These are phyloP conservation scores for Boletus rubroflammeus DNA, from an alignment of 768 basidiomycete genomes.

Conservation along the genomic window DNA sequence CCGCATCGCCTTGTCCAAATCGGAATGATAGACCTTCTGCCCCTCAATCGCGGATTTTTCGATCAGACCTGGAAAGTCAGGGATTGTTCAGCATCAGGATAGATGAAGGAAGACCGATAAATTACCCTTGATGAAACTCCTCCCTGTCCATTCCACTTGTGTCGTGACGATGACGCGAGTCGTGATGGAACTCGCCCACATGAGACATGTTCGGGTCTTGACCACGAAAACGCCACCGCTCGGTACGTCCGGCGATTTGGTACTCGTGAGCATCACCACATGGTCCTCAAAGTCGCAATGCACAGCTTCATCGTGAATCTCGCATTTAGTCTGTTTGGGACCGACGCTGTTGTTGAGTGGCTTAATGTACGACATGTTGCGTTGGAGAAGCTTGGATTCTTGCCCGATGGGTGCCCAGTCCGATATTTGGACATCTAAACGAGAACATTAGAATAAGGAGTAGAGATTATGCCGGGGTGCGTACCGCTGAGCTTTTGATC, in stretches of 20 bases:
- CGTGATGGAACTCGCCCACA: constrained; percentile 81
- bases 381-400: constrained; percentile 65
- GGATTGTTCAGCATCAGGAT: neutral
- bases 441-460: neutral
- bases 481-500: constrained; percentile 85
- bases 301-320: constrained; percentile 82
- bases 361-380: constrained; percentile 97
- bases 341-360: constrained; percentile 85
- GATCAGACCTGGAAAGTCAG: constrained; percentile 68
- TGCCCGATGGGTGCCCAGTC: constrained; percentile 80
- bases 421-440: constrained; percentile 86
- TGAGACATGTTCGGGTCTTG: constrained; percentile 92
- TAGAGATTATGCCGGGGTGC: constrained; percentile 20
- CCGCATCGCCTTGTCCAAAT: constrained; percentile 82
- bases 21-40: constrained; percentile 81
- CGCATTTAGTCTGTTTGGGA: constrained; percentile 94
- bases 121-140: constrained; percentile 92
- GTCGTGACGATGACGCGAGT: constrained; percentile 84
- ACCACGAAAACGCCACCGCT: constrained; percentile 90
- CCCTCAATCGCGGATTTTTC: constrained; percentile 90
- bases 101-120: neutral
- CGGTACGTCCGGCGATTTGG: constrained; percentile 91
- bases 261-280: constrained; percentile 81
- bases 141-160: constrained; percentile 92
- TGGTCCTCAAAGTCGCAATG: constrained; percentile 82